phyloP scores from a whole-genome alignment of 1,284 basidiomycete species.

The Ustilago cynodontis region DNA sequence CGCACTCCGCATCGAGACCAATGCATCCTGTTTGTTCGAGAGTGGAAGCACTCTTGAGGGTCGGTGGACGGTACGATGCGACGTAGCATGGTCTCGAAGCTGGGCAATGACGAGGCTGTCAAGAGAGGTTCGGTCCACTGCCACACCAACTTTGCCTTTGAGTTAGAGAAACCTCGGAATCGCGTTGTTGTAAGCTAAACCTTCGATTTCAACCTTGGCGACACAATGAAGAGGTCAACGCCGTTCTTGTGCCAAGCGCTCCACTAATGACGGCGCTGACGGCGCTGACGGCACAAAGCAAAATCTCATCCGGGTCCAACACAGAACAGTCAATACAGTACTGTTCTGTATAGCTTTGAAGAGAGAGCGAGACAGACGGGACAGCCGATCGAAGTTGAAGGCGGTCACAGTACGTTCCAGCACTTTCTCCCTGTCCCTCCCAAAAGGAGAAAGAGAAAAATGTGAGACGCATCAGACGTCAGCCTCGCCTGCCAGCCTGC shows the following conservation, averaged over 20 bases:
- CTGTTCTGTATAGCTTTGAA: no score
- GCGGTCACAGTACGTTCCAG: not conserved
- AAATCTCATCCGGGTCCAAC: not conserved
- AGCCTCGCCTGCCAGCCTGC: not conserved
- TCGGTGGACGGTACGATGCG: not conserved
- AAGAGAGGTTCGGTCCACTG: not conserved
- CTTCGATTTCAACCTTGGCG: not conserved
- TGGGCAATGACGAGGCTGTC: not conserved
- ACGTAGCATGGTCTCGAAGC: not conserved
- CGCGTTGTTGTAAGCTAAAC: not conserved
- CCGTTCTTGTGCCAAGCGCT: not conserved
- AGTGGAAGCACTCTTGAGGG: not conserved
- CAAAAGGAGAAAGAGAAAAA: not conserved
- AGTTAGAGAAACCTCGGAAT: slow-evolving; percentile 1
- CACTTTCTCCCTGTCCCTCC: slow-evolving; percentile 1
- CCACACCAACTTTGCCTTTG: not conserved
- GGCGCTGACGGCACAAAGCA: not conserved
- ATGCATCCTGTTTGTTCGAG: not conserved
- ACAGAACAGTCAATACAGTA: no score
- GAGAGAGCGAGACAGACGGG: no score
- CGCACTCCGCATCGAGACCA: not conserved
- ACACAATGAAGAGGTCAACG: no score
- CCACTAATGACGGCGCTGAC: not conserved
- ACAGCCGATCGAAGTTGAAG: no score
- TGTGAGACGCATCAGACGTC: not conserved